Evolutionary conservation across 192 early-diverging fungal genomes (phyloP).

Genomic region (Chytriomyces sp.): DNA sequence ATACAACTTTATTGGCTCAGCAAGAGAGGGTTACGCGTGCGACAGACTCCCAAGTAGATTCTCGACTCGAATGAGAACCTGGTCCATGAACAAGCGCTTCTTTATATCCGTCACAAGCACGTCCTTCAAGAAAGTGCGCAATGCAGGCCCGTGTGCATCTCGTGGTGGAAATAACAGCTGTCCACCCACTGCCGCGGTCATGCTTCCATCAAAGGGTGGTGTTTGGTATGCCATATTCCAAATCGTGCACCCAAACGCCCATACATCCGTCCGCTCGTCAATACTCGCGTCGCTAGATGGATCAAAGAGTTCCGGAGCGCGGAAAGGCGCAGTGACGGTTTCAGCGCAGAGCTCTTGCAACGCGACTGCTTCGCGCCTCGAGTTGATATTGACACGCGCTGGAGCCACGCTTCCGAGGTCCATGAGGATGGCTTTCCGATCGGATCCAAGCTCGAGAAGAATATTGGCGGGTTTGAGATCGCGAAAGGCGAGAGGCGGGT

Average conservation of each 20-base stretch:
- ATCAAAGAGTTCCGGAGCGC: constrained; percentile 58
- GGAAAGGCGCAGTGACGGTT: constrained; percentile 54
- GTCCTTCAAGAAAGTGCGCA: constrained; percentile 19
- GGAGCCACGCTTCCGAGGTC: constrained; percentile 55
- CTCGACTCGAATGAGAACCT: constrained; percentile 6
- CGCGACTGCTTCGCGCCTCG: constrained; percentile 46
- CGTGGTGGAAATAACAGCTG: constrained; percentile 40
- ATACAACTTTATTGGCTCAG: background rate
- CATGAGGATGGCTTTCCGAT: constrained; percentile 43
- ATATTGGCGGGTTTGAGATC: constrained; percentile 61
- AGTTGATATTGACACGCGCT: constrained; percentile 40
- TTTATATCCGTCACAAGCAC: constrained; percentile 23
- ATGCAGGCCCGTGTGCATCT: constrained; percentile 23
- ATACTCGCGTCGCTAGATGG: constrained; percentile 37
- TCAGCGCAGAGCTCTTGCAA: constrained; percentile 53
- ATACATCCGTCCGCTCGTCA: constrained; percentile 48
- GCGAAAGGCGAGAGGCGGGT: constrained; percentile 51
- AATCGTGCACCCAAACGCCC: constrained; percentile 56
- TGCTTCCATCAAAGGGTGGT: constrained; percentile 55
- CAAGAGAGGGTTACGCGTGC: background rate
- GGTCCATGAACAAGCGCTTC: constrained; percentile 6
- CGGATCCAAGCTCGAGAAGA: constrained; percentile 31
- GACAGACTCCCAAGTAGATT: constrained; percentile 7
- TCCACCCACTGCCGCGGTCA: constrained; percentile 46
- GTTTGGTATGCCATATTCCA: constrained; percentile 49